Percentiles rank a stretch among this genome's conserved stretches.
Evolutionary conservation across 495 filamentous ascomycete species (phyloP).

Genomic region (Endocarpon pusillum): DNA sequence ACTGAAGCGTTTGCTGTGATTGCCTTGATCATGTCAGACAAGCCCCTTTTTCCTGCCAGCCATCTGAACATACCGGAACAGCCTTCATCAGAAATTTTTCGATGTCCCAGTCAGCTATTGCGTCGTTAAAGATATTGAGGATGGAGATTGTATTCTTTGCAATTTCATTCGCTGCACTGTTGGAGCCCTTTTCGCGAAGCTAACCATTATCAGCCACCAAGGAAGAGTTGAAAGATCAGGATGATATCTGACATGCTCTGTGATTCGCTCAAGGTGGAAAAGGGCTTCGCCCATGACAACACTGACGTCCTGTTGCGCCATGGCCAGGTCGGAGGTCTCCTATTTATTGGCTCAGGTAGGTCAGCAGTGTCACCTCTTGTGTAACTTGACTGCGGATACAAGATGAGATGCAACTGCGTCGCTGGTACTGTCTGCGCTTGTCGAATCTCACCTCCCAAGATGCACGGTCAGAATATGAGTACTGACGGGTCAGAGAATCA

Average conservation of each 20-base stretch:
- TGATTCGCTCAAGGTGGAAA: conserved; percentile 10
- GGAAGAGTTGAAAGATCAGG: not conserved
- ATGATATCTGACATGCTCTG: conserved; percentile 9
- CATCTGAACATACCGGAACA: conserved; percentile 5
- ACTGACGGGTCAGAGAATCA: no score
- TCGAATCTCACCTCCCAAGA: no score
- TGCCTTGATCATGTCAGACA: not conserved
- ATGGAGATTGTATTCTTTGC: conserved; percentile 14
- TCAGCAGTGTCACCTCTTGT: no score
- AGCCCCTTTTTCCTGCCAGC: not conserved
- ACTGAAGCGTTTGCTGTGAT: not conserved
- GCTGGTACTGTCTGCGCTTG: no score
- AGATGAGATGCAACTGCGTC: no score
- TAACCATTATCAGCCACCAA: conserved; percentile 2
- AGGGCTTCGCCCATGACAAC: conserved; percentile 12
- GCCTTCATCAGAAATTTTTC: conserved; percentile 6
- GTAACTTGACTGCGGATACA: no score
- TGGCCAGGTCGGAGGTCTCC: not conserved
- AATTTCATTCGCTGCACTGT: conserved; percentile 14
- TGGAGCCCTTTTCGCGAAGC: conserved; percentile 13
- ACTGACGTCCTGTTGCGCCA: not conserved
- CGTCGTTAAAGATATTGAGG: conserved; percentile 9
- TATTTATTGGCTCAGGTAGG: no score
- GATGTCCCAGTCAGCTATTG: not conserved
- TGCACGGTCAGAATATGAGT: no score